Evolutionary conservation across 2,329 filamentous ascomycete genomes (phyloP).

Genomic region (Endoconidiophora polonica): DNA sequence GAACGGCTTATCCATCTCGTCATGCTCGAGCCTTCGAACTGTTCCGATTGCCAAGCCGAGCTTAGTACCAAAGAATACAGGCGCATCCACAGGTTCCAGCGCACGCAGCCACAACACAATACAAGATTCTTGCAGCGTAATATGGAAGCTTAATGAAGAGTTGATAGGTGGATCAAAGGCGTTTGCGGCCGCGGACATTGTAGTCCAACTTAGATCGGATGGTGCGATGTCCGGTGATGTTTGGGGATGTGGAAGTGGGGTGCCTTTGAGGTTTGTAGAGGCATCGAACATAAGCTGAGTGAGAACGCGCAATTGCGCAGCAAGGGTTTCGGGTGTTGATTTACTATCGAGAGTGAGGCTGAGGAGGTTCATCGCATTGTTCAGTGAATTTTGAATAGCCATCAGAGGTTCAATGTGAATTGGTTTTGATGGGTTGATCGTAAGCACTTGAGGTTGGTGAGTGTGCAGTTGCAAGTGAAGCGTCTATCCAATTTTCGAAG

Average conservation of each 20-base stretch:
- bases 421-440: constrained; percentile 30
- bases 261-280: constrained; percentile 37
- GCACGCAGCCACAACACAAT: constrained; percentile 54
- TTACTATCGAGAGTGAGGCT: constrained; percentile 50
- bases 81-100: constrained; percentile 49
- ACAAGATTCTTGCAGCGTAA: constrained; percentile 52
- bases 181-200: constrained; percentile 25
- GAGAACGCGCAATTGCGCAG: constrained; percentile 38
- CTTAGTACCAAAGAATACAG: constrained; percentile 44
- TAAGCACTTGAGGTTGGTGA: constrained; percentile 35
- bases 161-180: constrained; percentile 32
- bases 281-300: constrained; percentile 37
- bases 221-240: constrained; percentile 14
- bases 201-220: constrained; percentile 27
- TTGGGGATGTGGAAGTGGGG: constrained; percentile 15
- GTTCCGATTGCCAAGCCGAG: constrained; percentile 55
- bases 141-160: constrained; percentile 54
- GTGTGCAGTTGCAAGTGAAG: constrained; percentile 63
- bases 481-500: constrained; percentile 30
- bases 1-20: constrained; percentile 68
- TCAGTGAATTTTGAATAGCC: constrained; percentile 58
- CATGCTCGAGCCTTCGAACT: constrained; percentile 48
- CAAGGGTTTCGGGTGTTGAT: constrained; percentile 38
- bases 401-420: constrained; percentile 54
- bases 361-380: constrained; percentile 68